Base-by-base conservation (phyloP, 148 eudicot genomes). In the Nepenthes gracilis region DNA sequence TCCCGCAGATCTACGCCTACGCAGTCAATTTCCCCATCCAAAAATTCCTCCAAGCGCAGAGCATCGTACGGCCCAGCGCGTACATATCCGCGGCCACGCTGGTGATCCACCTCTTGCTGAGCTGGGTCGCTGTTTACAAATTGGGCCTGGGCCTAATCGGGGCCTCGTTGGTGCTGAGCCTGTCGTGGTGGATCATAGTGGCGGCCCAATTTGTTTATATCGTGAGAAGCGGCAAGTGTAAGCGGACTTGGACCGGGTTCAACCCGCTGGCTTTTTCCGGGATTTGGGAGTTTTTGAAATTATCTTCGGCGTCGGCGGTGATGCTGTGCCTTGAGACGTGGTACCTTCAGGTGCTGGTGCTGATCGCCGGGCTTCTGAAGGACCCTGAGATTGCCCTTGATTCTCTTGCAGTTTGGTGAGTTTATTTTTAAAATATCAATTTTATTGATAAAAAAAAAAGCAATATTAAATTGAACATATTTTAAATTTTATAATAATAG, bases 111-210 rank as follows among this genome's bases (percentile, higher is more conserved):
- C 3, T 76, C 32, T 37, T 54, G 2, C 54, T 76, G 1, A 76
- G 78, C 33, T 82, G 83, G 81, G 57, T 66, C 1, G 81, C n/a
- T 32, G 64, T 79, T 36, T 73, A 45, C 62, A 52, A 57, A 58
- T 36, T 82, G 0, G 73, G 75, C 13, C 61, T 66, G 79, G 86
- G 86, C 1, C 33, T 82, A 32, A 54, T 82, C 36, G 86, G 86
- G 36, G 81, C 83, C 11, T 60, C 78, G 0, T 48, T 82, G 60
- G 58, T 69, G 54, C 60, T 82, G 56, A 82, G 86, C 36, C 58
- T 82, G 15, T 78, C 86, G 4, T 82, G 86, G 86, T 82, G 86
- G 86, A 23, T 79, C 54, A 60, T 81, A 1, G 86, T 82, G 5
- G 75, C 51, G 38, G 83, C 75, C 2, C 86, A 82, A 23, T 76